Conservation (phyloP, 139 green algal species). For the Chlamydomonas incerta region DNA sequence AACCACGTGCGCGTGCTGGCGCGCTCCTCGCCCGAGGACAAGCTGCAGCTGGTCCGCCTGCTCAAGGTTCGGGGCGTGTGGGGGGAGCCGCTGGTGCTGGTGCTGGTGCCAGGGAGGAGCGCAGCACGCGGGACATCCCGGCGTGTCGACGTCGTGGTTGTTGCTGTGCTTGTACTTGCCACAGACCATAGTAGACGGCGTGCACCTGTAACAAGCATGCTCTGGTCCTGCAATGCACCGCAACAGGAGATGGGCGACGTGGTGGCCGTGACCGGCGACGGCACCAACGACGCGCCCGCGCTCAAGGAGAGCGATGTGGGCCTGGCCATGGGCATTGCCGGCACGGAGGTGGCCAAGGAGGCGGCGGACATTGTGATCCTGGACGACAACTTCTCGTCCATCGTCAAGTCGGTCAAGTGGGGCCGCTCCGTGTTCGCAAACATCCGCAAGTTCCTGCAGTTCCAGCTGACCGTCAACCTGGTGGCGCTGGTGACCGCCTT, state of each 20-base stretch:
- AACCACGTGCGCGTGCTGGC: slow-evolving; percentile 83
- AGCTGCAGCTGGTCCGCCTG: slow-evolving; percentile 90
- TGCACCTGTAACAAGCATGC: not conserved
- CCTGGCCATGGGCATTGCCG: slow-evolving; percentile 96
- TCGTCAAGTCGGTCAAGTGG: slow-evolving; percentile 97
- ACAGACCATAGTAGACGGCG: not conserved
- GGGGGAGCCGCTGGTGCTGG: not conserved
- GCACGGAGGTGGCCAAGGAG: slow-evolving; percentile 97
- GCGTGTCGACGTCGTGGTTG: too few species aligned
- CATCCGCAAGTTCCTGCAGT: slow-evolving; percentile 99
- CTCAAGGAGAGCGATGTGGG: slow-evolving; percentile 97
- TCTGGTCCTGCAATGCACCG: not conserved
- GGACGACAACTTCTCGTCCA: slow-evolving; percentile 99
- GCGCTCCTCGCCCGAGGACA: slow-evolving; percentile 94
- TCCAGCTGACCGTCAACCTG: slow-evolving; percentile 97
- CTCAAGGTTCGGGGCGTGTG: slow-evolving; percentile 66
- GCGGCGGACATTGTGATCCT: slow-evolving; percentile 98
- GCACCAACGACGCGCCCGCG: slow-evolving; percentile 97
- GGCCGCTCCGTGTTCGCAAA: slow-evolving; percentile 96
- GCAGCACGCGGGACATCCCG: too few species aligned
- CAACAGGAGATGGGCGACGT: slow-evolving; percentile 92
- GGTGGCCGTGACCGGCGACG: slow-evolving; percentile 96
- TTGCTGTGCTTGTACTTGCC: too few species aligned
- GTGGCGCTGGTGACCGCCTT: slow-evolving; percentile 96
- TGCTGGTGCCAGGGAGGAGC: not conserved